Evolutionary conservation across 345 rosid species (phyloP).

Genomic region (Hevea brasiliensis): DNA sequence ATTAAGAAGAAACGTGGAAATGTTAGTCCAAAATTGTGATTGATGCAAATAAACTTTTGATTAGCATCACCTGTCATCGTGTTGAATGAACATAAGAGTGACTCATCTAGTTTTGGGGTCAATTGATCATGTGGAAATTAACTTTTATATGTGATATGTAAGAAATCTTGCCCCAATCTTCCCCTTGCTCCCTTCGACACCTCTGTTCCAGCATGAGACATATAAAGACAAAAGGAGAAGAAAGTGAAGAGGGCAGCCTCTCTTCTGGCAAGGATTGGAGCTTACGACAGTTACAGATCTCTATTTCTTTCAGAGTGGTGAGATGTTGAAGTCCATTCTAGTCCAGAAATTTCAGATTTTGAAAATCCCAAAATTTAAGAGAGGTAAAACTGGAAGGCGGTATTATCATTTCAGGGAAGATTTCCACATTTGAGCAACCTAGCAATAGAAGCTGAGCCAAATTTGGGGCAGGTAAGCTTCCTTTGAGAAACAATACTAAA

Average conservation of each 20-base stretch:
- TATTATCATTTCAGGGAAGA: constrained; percentile 6
- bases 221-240: not conserved
- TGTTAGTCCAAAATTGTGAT: not conserved
- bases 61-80: not conserved
- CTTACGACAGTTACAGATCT: constrained; percentile 9
- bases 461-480: constrained; percentile 19
- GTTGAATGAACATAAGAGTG: not conserved
- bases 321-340: constrained; percentile 17
- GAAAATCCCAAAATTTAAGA: constrained; percentile 16
- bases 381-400: constrained; percentile 14
- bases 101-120: not conserved
- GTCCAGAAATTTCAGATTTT: constrained; percentile 1
- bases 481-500: constrained; percentile 8
- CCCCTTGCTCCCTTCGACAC: constrained; percentile 4
- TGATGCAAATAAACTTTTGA: not conserved
- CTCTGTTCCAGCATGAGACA: constrained; percentile 8
- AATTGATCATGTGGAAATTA: not conserved
- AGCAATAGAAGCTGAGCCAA: constrained; percentile 7
- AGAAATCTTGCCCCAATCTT: constrained; percentile 9
- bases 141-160: not conserved
- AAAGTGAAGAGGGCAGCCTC: constrained; percentile 8
- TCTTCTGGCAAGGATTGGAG: constrained; percentile 8
- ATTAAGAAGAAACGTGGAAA: not conserved
- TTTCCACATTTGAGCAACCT: constrained; percentile 15
- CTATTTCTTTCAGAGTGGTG: constrained; percentile 1